Evolutionary conservation across 2,329 filamentous ascomycete genomes (phyloP).

Genomic region (Phaeosphaeria sp.): DNA sequence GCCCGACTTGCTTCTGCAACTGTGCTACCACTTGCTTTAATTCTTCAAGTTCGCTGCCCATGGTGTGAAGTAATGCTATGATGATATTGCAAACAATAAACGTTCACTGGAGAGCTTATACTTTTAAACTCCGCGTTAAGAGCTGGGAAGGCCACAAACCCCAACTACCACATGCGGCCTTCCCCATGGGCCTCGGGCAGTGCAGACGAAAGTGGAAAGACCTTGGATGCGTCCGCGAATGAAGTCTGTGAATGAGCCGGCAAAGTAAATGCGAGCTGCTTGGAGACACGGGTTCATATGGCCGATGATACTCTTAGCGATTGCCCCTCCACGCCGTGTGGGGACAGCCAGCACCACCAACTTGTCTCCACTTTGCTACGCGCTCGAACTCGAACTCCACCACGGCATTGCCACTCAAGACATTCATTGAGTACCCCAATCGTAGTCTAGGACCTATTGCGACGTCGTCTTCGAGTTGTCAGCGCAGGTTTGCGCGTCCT

Average conservation of each 20-base stretch:
- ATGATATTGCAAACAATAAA: background rate
- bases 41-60: constrained; percentile 39
- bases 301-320: constrained; percentile 22
- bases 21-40: constrained; percentile 34
- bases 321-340: constrained; percentile 4
- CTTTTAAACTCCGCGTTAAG: constrained; percentile 17
- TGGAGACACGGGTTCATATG: constrained; percentile 26
- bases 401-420: background rate
- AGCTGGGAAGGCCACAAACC: constrained; percentile 4
- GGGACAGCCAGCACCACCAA: background rate
- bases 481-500: too few relatives aligned
- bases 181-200: constrained; percentile 14
- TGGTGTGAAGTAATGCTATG: constrained; percentile 13
- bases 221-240: constrained; percentile 18
- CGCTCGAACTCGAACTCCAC: background rate
- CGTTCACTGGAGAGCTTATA: background rate
- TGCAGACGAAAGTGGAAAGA: constrained; percentile 11
- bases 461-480: background rate
- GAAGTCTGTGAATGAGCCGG: constrained; percentile 17
- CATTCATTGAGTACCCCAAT: background rate
- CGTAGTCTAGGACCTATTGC: background rate
- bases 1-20: constrained; percentile 37
- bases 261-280: constrained; percentile 15
- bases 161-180: constrained; percentile 8
- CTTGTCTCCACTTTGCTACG: background rate